phyloP scores from a whole-genome alignment of 2,329 filamentous ascomycete genomes.

The Calonectria montana region DNA sequence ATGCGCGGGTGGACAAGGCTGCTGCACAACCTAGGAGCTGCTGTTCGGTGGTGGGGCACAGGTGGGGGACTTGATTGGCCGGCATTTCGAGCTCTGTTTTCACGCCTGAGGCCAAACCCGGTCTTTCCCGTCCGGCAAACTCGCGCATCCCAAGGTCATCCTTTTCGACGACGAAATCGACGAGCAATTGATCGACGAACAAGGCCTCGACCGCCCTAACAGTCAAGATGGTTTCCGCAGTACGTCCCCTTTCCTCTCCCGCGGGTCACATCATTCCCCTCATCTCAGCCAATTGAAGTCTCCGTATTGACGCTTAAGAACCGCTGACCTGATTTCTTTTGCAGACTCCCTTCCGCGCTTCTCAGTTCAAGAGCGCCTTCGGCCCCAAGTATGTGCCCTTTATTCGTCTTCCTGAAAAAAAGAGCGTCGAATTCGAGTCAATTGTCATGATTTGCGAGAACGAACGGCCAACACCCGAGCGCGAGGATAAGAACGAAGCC shows the following conservation, averaged over 20 bases:
- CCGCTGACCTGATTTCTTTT: conserved; percentile 46
- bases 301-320: neutral
- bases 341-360: conserved; percentile 60
- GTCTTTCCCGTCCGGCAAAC: conserved; percentile 50
- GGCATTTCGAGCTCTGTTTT: conserved; percentile 27
- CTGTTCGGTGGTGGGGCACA: conserved; percentile 32
- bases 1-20: conserved; percentile 28
- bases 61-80: conserved; percentile 16
- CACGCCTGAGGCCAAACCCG: conserved; percentile 49
- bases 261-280: neutral
- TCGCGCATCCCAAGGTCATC: conserved; percentile 45
- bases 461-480: neutral
- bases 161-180: conserved; percentile 44
- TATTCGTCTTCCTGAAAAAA: neutral
- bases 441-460: neutral
- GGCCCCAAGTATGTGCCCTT: conserved; percentile 69
- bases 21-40: conserved; percentile 30
- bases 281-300: conserved; percentile 20
- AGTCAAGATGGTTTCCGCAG: conserved; percentile 56
- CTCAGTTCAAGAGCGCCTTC: conserved; percentile 70
- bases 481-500: conserved; percentile 8
- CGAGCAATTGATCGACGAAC: conserved; percentile 51
- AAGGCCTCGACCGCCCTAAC: conserved; percentile 44
- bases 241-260: conserved; percentile 40
- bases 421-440: conserved; percentile 14